Conservation (phyloP, 257 asterid genomes). For the Fraxinus americana region DNA sequence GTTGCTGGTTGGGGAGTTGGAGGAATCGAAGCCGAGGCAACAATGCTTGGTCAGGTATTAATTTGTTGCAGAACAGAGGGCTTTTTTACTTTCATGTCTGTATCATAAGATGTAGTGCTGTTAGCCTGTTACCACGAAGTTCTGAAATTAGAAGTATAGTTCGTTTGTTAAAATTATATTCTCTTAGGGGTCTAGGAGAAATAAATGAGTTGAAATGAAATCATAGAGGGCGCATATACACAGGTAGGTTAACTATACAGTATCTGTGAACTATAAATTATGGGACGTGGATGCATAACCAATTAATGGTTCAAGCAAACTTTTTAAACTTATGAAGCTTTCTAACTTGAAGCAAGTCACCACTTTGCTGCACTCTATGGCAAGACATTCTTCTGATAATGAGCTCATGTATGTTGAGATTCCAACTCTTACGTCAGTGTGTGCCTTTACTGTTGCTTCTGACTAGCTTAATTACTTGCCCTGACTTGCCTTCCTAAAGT, state of each 20-base stretch:
- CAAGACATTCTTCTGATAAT: not conserved
- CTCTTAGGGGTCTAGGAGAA: not conserved
- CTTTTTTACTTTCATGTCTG: not conserved
- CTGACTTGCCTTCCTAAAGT: not conserved
- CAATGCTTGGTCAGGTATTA: slow-evolving; percentile 96
- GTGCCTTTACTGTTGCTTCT: not conserved
- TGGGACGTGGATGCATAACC: not conserved
- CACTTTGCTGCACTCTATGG: slow-evolving; percentile 6
- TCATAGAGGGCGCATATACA: not conserved
- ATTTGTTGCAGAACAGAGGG: not conserved
- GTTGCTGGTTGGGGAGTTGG: slow-evolving; percentile 99
- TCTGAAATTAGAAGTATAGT: not conserved
- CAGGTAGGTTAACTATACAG: not conserved
- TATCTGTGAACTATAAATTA: not conserved
- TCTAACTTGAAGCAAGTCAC: not conserved
- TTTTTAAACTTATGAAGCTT: not conserved
- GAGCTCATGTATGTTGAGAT: not conserved
- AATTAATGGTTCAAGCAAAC: not conserved
- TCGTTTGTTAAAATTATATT: not conserved
- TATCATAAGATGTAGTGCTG: not conserved
- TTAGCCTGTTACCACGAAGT: not conserved
- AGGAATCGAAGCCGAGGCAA: slow-evolving; percentile 98
- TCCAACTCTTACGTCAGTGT: not conserved
- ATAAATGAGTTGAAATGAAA: not conserved
- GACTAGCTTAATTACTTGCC: not conserved